Conservation (phyloP, 2,329 filamentous ascomycete genomes). For the Botrytis porri region DNA sequence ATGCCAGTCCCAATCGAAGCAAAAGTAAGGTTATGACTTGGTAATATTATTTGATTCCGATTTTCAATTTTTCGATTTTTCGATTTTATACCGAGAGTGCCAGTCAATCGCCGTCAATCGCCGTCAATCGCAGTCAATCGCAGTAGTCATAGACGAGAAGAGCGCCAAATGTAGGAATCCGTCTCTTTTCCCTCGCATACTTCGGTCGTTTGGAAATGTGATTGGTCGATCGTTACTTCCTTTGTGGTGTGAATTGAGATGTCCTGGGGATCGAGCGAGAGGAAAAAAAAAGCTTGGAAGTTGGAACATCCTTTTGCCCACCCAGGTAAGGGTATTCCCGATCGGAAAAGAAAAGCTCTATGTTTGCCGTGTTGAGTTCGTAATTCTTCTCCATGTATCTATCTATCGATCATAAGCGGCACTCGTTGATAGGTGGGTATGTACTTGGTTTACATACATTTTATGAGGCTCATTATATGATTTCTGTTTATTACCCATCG, state of each 20-base stretch:
- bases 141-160: background rate
- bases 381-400: no score
- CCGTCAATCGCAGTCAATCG: no score
- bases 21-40: background rate
- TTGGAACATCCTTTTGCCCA: background rate
- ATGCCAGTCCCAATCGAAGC: background rate
- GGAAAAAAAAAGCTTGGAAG: background rate
- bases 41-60: no score
- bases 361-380: background rate
- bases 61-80: no score
- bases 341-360: no score
- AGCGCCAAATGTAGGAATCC: background rate
- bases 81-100: no score
- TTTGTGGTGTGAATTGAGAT: background rate
- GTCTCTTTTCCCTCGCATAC: background rate
- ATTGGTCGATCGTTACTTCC: slow-evolving; percentile 1
- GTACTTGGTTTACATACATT: no score
- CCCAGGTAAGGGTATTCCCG: background rate
- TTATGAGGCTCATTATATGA: no score
- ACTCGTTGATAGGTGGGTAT: no score
- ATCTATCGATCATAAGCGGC: no score
- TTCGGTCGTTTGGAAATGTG: background rate
- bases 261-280: background rate
- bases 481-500: background rate
- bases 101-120: no score